A percentile compares a stretch with the other conserved stretches of the same genome.
phyloP scores from a whole-genome alignment of 2,329 filamentous ascomycete species.

The Colletotrichum gigasporum region DNA sequence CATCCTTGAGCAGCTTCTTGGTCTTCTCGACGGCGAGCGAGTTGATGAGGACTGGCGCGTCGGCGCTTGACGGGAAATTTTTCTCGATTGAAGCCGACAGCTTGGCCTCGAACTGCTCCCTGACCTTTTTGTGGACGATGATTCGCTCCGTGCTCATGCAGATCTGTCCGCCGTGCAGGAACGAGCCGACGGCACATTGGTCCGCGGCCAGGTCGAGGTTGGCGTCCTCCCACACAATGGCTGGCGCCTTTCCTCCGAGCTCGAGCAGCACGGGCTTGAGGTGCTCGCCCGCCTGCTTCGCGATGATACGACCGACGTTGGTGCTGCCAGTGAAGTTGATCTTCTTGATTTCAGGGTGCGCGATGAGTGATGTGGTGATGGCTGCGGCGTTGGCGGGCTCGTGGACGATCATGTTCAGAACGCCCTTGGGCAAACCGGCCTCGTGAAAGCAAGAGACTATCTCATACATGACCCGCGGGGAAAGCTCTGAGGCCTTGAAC shows the following conservation, averaged over 20 bases:
- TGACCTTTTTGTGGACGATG: conserved; percentile 61
- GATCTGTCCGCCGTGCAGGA: conserved; percentile 80
- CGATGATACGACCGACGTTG: conserved; percentile 77
- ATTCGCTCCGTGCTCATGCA: conserved; percentile 89
- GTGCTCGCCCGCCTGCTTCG: conserved; percentile 72
- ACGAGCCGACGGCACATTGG: conserved; percentile 75
- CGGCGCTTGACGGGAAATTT: conserved; percentile 64
- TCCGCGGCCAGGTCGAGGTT: conserved; percentile 76
- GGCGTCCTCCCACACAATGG: conserved; percentile 83
- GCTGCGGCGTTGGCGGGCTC: conserved; percentile 72
- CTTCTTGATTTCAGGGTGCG: conserved; percentile 75
- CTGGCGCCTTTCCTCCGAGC: conserved; percentile 82
- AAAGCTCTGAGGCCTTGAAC: conserved; percentile 76
- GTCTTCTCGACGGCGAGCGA: conserved; percentile 71
- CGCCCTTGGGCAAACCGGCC: conserved; percentile 80
- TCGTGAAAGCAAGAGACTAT: conserved; percentile 73
- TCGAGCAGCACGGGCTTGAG: conserved; percentile 85
- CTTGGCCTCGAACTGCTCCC: conserved; percentile 55
- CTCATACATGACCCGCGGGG: conserved; percentile 70
- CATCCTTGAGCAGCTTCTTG: conserved; percentile 67
- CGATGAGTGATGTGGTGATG: conserved; percentile 75
- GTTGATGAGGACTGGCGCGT: conserved; percentile 76
- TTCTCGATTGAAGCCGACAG: conserved; percentile 49
- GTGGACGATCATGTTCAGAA: conserved; percentile 76
- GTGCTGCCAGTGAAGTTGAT: conserved; percentile 89